phyloP scores from a whole-genome alignment of 1,284 basidiomycete genomes.

The Kwoniella shivajii region DNA sequence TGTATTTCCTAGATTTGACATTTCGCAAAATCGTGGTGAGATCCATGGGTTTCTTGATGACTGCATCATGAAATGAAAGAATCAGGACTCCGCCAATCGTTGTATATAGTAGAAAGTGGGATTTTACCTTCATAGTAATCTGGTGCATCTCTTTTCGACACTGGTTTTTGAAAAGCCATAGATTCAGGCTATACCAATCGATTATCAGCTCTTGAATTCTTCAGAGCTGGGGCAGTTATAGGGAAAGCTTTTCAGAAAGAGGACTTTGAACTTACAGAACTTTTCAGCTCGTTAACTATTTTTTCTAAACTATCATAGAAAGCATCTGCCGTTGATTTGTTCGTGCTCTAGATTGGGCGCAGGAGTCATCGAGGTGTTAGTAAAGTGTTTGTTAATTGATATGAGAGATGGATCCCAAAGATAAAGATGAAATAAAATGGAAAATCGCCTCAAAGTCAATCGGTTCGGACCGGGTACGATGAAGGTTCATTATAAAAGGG shows the following conservation, averaged over 20 bases:
- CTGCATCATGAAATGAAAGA: constrained; percentile 57
- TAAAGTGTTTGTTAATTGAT: neutral
- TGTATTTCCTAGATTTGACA: constrained; percentile 87
- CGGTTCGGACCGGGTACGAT: constrained; percentile 2
- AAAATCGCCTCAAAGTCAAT: neutral
- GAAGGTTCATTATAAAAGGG: neutral
- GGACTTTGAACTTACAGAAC: constrained; percentile 62
- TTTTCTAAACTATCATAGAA: constrained; percentile 91
- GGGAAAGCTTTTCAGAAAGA: neutral
- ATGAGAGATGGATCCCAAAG: neutral
- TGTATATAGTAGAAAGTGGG: neutral
- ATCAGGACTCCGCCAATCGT: constrained; percentile 5
- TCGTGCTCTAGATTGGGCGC: constrained; percentile 7
- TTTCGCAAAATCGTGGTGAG: constrained; percentile 88
- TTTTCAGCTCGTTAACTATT: constrained; percentile 77
- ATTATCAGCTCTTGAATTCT: constrained; percentile 56
- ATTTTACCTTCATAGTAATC: constrained; percentile 79
- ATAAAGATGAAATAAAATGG: neutral
- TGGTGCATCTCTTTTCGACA: constrained; percentile 79
- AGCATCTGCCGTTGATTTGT: constrained; percentile 65
- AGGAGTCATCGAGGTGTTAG: neutral
- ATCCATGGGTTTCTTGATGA: constrained; percentile 92
- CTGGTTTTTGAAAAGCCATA: constrained; percentile 84
- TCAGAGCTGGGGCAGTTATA: neutral
- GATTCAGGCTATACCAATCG: constrained; percentile 68